Conservation (phyloP, 108 stramenopile species). For the Mayamaea pseudoterrestris region DNA sequence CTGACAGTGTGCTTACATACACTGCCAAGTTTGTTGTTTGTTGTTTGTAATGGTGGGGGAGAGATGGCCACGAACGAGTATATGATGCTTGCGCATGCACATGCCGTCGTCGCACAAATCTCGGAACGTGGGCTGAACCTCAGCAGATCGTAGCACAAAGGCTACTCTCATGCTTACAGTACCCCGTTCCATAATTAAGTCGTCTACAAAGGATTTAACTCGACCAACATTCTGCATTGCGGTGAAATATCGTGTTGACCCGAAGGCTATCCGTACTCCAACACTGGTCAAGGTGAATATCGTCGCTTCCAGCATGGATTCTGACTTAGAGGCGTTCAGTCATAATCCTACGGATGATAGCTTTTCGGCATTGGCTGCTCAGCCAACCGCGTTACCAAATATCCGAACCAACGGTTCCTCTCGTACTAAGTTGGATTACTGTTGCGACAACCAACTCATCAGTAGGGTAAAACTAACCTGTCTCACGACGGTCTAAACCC, state of each 20-base stretch:
- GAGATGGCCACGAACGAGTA: too few relatives aligned
- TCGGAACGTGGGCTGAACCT: slow-evolving; percentile 88
- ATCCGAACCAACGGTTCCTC: slow-evolving; percentile 97
- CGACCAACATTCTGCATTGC: slow-evolving; percentile 77
- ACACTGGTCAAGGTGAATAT: slow-evolving; percentile 72
- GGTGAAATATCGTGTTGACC: slow-evolving; percentile 53
- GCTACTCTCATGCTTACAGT: slow-evolving; percentile 94
- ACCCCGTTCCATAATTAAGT: slow-evolving; percentile 87
- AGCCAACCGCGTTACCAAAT: slow-evolving; percentile 90
- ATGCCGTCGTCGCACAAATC: slow-evolving; percentile 72
- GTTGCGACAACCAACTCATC: slow-evolving; percentile 80
- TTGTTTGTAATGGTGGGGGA: too few relatives aligned
- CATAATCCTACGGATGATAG: slow-evolving; percentile 91
- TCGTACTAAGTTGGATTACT: slow-evolving; percentile 98
- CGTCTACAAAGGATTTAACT: slow-evolving; percentile 93
- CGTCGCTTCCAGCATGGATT: slow-evolving; percentile 89
- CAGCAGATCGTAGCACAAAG: slow-evolving; percentile 95
- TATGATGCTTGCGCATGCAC: too few relatives aligned
- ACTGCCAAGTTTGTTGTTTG: too few relatives aligned
- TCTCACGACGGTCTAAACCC: slow-evolving; percentile 98
- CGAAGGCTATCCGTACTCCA: slow-evolving; percentile 58
- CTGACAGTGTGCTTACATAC: too few relatives aligned
- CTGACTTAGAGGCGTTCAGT: slow-evolving; percentile 94
- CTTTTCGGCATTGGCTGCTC: slow-evolving; percentile 87
- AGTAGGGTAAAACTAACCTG: slow-evolving; percentile 95